Base-by-base conservation (phyloP, 192 early-diverging fungal genomes). In the Backusella liffmaniae region DNA sequence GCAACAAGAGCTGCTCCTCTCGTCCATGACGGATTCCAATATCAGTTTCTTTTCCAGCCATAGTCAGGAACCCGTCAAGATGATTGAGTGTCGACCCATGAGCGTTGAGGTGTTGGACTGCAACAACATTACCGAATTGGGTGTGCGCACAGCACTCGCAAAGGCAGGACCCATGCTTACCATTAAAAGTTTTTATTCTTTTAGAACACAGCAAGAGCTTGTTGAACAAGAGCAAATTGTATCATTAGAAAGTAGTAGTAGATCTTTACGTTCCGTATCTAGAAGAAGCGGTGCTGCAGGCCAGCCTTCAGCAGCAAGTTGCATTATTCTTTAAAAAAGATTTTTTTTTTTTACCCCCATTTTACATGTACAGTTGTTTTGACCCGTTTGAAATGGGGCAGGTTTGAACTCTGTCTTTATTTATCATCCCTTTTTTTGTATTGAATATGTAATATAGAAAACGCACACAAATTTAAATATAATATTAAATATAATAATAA, bases 31-130 rank as follows among this genome's bases (percentile, higher is more conserved):
- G 66, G 76, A 46, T 65, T 30, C 51, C 73, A 69, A 10, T 67
- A 23, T 39, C 39, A 56, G 35, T 59, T 67, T 73, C 70, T 30
- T 73, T 69, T 34, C 62, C 36, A 29, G 16, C 13, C 30, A 16
- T 49, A 49, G 18, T 10, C 56, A 62, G 42, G 66, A 29, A 10
- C 21, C 21, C 21, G 32, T 66, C 62, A 62, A 62, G 9, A 12
- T 62, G 46, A 29, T 62, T 13, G 56, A 62, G 12, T 62, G 56
- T n/a, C 36, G 75, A 29, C 15, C 36, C 10, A 62, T 77, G 3
- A 80, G 72, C 13, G 65, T 88, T 0, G 85, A 88, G 41, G 84
- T 88, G 13, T 78, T 86, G 67, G 87, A 88, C 44, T 88, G 87
- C 67, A 70, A 78, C 10, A 84, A 86, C 65, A 84, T 88, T 21